Evolutionary conservation across 148 eudicot species (phyloP).

Genomic region (Rhododendron simsii): DNA sequence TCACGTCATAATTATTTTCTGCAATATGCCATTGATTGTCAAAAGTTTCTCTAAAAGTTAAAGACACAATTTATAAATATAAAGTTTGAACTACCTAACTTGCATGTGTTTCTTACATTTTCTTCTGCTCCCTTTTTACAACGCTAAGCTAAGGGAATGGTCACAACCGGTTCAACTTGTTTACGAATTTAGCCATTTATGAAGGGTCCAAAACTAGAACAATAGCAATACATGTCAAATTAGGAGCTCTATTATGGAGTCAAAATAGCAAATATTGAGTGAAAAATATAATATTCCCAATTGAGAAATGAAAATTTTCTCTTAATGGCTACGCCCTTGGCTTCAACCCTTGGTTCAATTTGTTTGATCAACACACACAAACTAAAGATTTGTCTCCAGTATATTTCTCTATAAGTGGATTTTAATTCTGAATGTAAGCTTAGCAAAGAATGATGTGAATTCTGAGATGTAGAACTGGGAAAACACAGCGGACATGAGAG

Average conservation of each 20-base stretch:
- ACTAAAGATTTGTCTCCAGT: neutral
- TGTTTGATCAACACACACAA: conserved; percentile 14
- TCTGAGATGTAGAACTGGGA: neutral
- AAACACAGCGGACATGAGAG: neutral
- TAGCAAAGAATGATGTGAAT: neutral
- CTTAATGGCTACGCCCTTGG: neutral
- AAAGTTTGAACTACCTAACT: neutral
- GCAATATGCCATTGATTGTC: neutral
- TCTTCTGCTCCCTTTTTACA: neutral
- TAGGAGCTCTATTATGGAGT: neutral
- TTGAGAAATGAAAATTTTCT: neutral
- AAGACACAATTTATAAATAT: neutral
- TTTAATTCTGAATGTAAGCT: neutral
- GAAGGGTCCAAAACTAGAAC: neutral
- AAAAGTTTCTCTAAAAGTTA: neutral
- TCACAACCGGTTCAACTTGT: neutral
- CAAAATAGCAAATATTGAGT: neutral
- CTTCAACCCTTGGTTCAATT: conserved; percentile 14
- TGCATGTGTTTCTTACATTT: neutral
- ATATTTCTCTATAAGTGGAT: neutral
- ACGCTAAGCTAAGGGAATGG: neutral
- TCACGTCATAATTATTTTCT: neutral
- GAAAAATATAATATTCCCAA: neutral
- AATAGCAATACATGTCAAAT: neutral
- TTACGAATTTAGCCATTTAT: neutral